phyloP scores from a whole-genome alignment of 805 yeast genomes.

The Lachancea kluyveri region DNA sequence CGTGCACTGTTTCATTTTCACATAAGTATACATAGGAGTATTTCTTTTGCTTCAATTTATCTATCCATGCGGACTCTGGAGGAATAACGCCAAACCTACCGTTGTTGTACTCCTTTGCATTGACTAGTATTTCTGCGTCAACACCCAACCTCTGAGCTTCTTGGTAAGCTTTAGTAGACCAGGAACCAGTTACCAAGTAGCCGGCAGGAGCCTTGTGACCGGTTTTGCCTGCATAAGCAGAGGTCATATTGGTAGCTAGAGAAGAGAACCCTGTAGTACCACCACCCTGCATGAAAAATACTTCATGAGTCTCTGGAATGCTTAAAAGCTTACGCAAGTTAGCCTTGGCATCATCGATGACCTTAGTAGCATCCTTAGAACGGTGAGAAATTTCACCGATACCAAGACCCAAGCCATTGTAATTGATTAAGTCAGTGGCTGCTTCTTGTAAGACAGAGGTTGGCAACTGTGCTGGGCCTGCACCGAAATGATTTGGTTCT shows the following conservation, averaged over 20 bases:
- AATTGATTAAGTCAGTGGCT: conserved; percentile 73
- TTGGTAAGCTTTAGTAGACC: conserved; percentile 85
- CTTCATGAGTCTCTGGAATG: conserved; percentile 90
- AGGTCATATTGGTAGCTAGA: conserved; percentile 73
- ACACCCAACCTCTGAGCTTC: conserved; percentile 84
- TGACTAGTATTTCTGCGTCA: conserved; percentile 61
- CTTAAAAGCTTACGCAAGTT: conserved; percentile 57
- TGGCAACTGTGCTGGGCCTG: conserved; percentile 97
- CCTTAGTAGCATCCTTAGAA: conserved; percentile 69
- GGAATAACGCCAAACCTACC: conserved; percentile 69
- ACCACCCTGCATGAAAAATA: conserved; percentile 95
- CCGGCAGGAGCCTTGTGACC: conserved; percentile 78
- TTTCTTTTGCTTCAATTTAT: conserved; percentile 39
- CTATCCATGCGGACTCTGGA: conserved; percentile 53
- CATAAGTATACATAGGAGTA: conserved; percentile 85
- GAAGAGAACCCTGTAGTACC: conserved; percentile 96
- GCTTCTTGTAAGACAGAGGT: conserved; percentile 81
- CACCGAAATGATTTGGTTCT: conserved; percentile 84
- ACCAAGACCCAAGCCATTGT: conserved; percentile 68
- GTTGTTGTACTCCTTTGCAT: conserved; percentile 46
- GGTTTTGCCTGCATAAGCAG: conserved; percentile 62
- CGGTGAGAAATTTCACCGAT: conserved; percentile 96
- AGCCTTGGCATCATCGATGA: conserved; percentile 70
- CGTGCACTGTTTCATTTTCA: conserved; percentile 96
- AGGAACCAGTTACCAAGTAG: conserved; percentile 84